Percentiles rank a stretch among this genome's conserved stretches.
These are phyloP conservation scores for Pythium myriotylum DNA, from an alignment of 352 stramenopile species.

Conservation along the genomic window DNA sequence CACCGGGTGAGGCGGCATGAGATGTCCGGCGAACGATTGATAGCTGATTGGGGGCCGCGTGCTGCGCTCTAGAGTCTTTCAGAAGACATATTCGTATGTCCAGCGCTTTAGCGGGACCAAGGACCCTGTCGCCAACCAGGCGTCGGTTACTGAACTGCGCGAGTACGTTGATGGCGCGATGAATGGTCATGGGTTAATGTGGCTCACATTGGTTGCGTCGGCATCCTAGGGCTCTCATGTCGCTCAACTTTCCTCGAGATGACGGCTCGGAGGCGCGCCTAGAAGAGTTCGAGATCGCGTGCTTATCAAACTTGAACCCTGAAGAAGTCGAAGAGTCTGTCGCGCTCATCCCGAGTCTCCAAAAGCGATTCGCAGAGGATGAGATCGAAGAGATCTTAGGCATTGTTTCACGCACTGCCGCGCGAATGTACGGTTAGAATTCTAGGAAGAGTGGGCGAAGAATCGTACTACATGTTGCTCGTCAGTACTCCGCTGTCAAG, in stretches of 20 bases:
- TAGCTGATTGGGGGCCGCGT: not conserved
- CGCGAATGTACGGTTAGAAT: constrained; percentile 81
- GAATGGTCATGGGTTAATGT: not conserved
- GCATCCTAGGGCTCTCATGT: constrained; percentile 88
- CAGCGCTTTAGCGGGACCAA: constrained; percentile 92
- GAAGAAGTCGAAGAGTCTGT: constrained; percentile 89
- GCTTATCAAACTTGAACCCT: constrained; percentile 89
- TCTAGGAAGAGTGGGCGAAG: constrained; percentile 91
- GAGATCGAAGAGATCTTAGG: constrained; percentile 91
- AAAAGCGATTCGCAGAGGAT: constrained; percentile 88
- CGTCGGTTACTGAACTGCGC: constrained; percentile 86
- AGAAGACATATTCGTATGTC: constrained; percentile 92
- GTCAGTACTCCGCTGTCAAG: no score
- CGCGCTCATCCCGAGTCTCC: constrained; percentile 86
- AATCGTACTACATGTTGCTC: no score
- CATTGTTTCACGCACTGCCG: constrained; percentile 86
- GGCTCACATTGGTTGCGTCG: not conserved
- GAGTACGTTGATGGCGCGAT: constrained; percentile 60
- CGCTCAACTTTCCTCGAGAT: constrained; percentile 81
- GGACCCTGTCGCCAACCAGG: constrained; percentile 89
- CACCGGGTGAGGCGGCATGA: constrained; percentile 51
- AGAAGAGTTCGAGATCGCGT: constrained; percentile 91
- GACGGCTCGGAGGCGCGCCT: constrained; percentile 80
- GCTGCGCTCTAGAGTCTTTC: constrained; percentile 66
- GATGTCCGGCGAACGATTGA: not conserved